These are phyloP conservation scores for Erigeron canadensis DNA, from an alignment of 129 eudicot species.

Conservation along the genomic window DNA sequence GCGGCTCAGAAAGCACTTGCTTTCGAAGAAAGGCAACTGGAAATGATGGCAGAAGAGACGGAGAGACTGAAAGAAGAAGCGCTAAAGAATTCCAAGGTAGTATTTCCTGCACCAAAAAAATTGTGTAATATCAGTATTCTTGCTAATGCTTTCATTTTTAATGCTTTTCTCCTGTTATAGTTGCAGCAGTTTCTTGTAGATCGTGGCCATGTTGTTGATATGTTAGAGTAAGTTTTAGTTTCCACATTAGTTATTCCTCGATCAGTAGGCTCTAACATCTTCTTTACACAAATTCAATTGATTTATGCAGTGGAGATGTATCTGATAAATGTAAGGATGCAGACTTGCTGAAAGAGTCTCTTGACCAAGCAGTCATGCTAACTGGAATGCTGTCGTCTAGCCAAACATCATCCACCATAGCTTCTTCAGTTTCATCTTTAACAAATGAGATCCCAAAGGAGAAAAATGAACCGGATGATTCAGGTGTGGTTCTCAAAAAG, in stretches of 20 bases:
- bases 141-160: neutral
- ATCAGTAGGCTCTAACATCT: conserved; percentile 23
- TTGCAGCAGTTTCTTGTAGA: conserved; percentile 60
- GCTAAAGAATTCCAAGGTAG: conserved; percentile 64
- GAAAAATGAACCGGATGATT: neutral
- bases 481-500: neutral
- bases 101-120: neutral
- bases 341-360: neutral
- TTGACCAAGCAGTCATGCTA: conserved; percentile 4
- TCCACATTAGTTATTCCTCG: neutral
- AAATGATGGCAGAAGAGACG: conserved; percentile 48
- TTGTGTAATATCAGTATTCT: neutral
- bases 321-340: conserved; percentile 41
- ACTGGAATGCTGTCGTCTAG: neutral
- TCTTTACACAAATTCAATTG: neutral
- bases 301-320: conserved; percentile 64
- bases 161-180: conserved; percentile 37
- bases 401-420: neutral
- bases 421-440: neutral
- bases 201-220: conserved; percentile 54
- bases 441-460: neutral
- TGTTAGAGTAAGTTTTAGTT: conserved; percentile 29
- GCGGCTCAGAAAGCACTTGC: conserved; percentile 21
- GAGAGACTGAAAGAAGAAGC: conserved; percentile 51
- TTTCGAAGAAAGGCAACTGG: conserved; percentile 45